Base-by-base conservation (phyloP, 1,139 yeast genomes). In the Magnusiomyces ingens region DNA sequence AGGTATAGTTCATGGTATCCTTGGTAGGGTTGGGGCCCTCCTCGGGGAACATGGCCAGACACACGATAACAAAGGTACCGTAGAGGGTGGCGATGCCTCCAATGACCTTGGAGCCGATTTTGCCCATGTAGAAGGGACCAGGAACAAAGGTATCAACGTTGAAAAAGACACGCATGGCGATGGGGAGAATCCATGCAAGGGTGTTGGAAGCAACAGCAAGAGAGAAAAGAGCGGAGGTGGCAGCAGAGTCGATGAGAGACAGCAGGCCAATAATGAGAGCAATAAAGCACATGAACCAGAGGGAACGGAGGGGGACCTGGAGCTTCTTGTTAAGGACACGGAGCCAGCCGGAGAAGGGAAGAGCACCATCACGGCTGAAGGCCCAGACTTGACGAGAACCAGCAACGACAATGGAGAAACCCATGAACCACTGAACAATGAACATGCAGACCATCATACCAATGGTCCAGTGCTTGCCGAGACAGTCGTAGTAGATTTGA, bases 351-450 rank as follows among this genome's bases (percentile, higher is more conserved):
- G 83, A 79, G 61, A 76, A 81, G 0, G 96, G 97, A 47, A 89
- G 71, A 0, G 94, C 96, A 48, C 85, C 90, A 67, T 89, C 97
- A 69, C 97, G 81, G 52, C 95, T 87, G 70, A 89, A 83, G 15
- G 95, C 90, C 72, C 82, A 90, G 0, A 90, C 85, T 37, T 88
- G 82, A 72, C 96, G 81, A 4, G 95, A 86, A 0, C 94, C 91
- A 0, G 96, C 87, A 0, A 95, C 85, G 35, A 88, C 75, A 1
- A 78, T 73, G 1, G 83, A 77, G 15, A 80, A 74, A 3, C 89
- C 89, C 88, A 84, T 84, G 52, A 84, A 78, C 64, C 69, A 68
- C 54, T 67, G 70, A 21, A 69, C 63, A 45, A 66, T 57, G 37
- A 61, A 60, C 53, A 67, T 58, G 51, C 67, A 51, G 13, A 62